Conservation (phyloP, 2,329 filamentous ascomycete genomes). For the Paecilomyces niveus region DNA sequence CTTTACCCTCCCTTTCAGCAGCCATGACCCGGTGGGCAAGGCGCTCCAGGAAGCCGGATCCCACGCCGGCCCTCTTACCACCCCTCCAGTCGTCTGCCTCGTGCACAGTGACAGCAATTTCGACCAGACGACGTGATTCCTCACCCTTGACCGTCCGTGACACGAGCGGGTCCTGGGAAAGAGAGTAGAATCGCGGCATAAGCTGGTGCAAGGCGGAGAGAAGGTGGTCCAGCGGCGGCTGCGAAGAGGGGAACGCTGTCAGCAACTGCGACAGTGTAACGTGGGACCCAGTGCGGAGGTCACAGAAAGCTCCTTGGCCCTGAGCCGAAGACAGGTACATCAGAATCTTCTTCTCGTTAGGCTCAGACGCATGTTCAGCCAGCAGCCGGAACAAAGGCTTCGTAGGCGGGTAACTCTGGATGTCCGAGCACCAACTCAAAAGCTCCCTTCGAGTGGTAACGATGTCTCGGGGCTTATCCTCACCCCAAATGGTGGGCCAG, state of each 20-base stretch:
- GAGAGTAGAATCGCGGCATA: slow-evolving; percentile 97
- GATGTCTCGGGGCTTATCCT: slow-evolving; percentile 77
- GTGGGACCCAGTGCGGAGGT: slow-evolving; percentile 83
- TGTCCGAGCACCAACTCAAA: slow-evolving; percentile 91
- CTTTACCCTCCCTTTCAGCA: slow-evolving; percentile 55
- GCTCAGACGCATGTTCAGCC: slow-evolving; percentile 73
- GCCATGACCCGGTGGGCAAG: slow-evolving; percentile 67
- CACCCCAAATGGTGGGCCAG: slow-evolving; percentile 98
- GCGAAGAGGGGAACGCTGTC: slow-evolving; percentile 82
- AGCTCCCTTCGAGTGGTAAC: slow-evolving; percentile 83
- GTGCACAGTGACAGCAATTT: slow-evolving; percentile 95
- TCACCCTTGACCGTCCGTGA: slow-evolving; percentile 62
- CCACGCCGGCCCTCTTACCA: slow-evolving; percentile 70
- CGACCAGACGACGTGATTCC: slow-evolving; percentile 71
- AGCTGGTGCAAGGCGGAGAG: slow-evolving; percentile 75
- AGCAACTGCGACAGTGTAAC: slow-evolving; percentile 80
- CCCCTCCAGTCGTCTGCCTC: slow-evolving; percentile 72
- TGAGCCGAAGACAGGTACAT: slow-evolving; percentile 80
- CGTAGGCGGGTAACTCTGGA: slow-evolving; percentile 86
- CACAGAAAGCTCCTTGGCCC: slow-evolving; percentile 87
- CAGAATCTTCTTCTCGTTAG: slow-evolving; percentile 82
- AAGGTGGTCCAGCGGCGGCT: slow-evolving; percentile 76
- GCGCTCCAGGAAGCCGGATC: slow-evolving; percentile 88
- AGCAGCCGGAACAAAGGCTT: slow-evolving; percentile 80
- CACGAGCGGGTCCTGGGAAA: slow-evolving; percentile 91